Base-by-base conservation (phyloP, 139 green algal species). In the Chlorella sp. region DNA sequence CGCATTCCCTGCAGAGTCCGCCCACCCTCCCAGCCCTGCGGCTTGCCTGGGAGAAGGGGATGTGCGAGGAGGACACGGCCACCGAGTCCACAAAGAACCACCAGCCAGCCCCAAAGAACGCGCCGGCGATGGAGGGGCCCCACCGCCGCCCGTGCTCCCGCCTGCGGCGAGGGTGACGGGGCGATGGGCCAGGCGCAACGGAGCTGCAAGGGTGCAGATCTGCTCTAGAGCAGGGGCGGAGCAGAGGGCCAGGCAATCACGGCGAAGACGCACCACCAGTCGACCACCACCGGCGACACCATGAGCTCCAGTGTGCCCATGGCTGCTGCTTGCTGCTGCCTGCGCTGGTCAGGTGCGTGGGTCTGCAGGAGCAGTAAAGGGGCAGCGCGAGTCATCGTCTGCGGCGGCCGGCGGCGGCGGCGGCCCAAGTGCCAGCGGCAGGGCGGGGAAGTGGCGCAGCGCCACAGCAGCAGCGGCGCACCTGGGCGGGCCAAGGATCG, bases 31-130 rank as follows among this genome's bases (percentile, higher is more conserved):
- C n/a, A n/a, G n/a, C n/a, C n/a, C 13, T 24, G 13, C 9, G 2
- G 16, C 9, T 60, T 60, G 93, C 93, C 88, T 93, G 92, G n/a
- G 94, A 82, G 80, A 97, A 96, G 11, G 91, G 91, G 1, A 96
- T 85, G 36, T 92, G 94, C n/a, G 78, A 68, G 17, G 72, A 48
- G 51, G 68, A 91, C 46, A 83, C 86, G 1, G 92, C 87, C 0
- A 96, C 90, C 0, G 95, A 93, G 82, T 98, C 96, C 9, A 96
- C 89, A 91, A 92, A 98, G 56, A 98, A 95, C 93, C 94, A 98
- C 92, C 94, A 97, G 2, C 89, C 94, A 34, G 87, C 90, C 0
- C 92, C 94, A 83, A 97, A 97, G 0, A 96, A 75, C 1, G 89
- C 93, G 1, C 94, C 94, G 1, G 92, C 87, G 32, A 89, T 56